Evolutionary conservation across 2,329 filamentous ascomycete species (phyloP), one percentile per base, ranked within the genome.

Genomic region (Didymella pomorum): DNA sequence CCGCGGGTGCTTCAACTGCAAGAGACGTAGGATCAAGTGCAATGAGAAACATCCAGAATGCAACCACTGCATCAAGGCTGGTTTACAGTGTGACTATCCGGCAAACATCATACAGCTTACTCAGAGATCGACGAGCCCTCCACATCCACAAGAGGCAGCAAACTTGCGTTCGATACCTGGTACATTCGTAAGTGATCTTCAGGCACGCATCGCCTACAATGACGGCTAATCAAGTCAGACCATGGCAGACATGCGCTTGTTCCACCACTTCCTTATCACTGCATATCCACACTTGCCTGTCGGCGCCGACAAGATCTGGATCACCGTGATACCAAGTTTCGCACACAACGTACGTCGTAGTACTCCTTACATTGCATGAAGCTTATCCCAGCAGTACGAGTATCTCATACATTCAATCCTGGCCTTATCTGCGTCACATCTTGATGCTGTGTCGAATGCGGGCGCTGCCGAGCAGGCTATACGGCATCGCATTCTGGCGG

Each of bases 321-420:
- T 85, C 7, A 86, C 87, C 25, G 83, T 88, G 56, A 83, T 91
- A 10, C 87, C 88, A 0, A 86, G 86, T 61, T 83, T 90, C 56
- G 88, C 88, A 1, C 86, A 90, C 62, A 86, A 85, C 58, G 87
- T 87, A 79, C 26, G 83, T 72, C 2, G 7, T 1, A 8, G 3
- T 20, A 9, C 1, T 26, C 14, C 3, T 37, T 21, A 4, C 12
- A 23, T 21, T 28, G 10, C 10, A n/a, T 42, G 8, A 16, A 39
- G 45, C 62, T 67, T 42, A 72, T 42, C 7, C 23, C 59, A 52
- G 21, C 56, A 87, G 83, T 83, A 89, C 63, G 85, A 88, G 55
- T 89, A 86, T 58, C 80, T 90, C 10, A 89, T 91, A 84, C 88
- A 91, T 71, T 86, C 88, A 4, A 87, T 91, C 49, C 81, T 90